phyloP scores from a whole-genome alignment of 495 filamentous ascomycete species.

The Chaetomium tenue region DNA sequence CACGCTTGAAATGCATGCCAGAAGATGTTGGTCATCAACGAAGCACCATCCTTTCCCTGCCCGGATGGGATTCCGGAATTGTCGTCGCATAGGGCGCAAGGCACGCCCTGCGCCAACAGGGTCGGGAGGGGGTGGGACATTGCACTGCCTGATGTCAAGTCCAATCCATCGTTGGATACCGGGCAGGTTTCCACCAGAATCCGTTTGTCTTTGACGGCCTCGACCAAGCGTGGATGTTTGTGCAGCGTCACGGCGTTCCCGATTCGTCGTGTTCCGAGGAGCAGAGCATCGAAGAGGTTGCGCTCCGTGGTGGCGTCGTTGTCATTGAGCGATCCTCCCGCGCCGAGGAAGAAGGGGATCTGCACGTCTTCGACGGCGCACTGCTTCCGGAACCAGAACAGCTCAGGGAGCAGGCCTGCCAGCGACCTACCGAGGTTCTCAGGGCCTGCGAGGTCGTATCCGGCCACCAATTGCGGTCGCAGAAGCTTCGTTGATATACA shows the following conservation, averaged over 20 bases:
- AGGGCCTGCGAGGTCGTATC: conserved; percentile 85
- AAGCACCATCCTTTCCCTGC: conserved; percentile 65
- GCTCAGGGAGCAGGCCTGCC: conserved; percentile 70
- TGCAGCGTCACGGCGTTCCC: conserved; percentile 85
- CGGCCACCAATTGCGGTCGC: conserved; percentile 78
- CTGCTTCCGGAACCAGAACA: conserved; percentile 89
- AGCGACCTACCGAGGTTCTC: conserved; percentile 77
- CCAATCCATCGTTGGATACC: conserved; percentile 54
- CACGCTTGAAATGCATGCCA: conserved; percentile 88
- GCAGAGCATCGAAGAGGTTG: conserved; percentile 86
- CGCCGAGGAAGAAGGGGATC: conserved; percentile 96
- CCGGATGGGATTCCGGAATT: conserved; percentile 64
- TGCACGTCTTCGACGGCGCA: conserved; percentile 75
- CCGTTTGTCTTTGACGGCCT: conserved; percentile 81
- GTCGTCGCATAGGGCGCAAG: conserved; percentile 76
- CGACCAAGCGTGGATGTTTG: conserved; percentile 86
- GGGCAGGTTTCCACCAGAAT: conserved; percentile 87
- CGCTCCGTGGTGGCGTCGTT: conserved; percentile 64
- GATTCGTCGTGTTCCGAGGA: conserved; percentile 83
- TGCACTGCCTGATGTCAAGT: conserved; percentile 62
- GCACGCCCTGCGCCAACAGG: conserved; percentile 78
- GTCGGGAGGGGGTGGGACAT: conserved; percentile 79
- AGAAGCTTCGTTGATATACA: conserved; percentile 76
- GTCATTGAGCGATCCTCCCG: conserved; percentile 75
- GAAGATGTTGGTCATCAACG: conserved; percentile 82